A percentile compares a stretch with the other conserved stretches of the same genome.
Evolutionary conservation across 805 yeast species (phyloP).

Genomic region (Metschnikowia lachancei): DNA sequence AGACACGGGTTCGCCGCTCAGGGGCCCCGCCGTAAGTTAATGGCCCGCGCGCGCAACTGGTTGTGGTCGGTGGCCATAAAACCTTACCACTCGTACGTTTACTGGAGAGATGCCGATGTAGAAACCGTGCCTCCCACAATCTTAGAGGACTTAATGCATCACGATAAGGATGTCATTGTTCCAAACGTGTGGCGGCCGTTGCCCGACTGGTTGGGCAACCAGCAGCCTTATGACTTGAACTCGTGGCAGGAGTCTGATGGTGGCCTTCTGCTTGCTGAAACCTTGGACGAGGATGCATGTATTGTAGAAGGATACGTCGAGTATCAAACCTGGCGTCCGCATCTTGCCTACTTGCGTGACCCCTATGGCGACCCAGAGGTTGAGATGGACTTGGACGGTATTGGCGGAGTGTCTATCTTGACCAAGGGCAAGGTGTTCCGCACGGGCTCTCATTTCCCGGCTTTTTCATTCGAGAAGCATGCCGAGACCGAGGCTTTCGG

Average conservation of each 20-base stretch:
- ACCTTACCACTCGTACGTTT: conserved; percentile 93
- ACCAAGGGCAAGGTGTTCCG: conserved; percentile 85
- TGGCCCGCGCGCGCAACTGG: conserved; percentile 98
- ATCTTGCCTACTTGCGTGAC: conserved; percentile 89
- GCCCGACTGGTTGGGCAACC: conserved; percentile 82
- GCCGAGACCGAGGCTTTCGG: conserved; percentile 99
- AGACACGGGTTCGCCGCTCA: conserved; percentile 96
- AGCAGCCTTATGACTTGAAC: conserved; percentile 81
- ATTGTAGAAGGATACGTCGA: conserved; percentile 97
- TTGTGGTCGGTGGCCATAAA: conserved; percentile 77
- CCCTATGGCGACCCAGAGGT: conserved; percentile 94
- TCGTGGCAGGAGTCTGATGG: conserved; percentile 87
- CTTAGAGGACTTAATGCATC: conserved; percentile 89
- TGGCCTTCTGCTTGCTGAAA: conserved; percentile 71
- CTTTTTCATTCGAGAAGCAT: conserved; percentile 91
- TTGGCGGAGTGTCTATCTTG: conserved; percentile 94
- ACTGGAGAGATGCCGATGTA: conserved; percentile 98
- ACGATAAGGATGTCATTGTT: conserved; percentile 85
- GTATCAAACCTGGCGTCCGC: conserved; percentile 98
- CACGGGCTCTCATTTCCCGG: conserved; percentile 92
- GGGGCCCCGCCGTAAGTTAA: conserved; percentile 89
- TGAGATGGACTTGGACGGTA: conserved; percentile 91
- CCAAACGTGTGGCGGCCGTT: conserved; percentile 93
- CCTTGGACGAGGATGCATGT: conserved; percentile 87
- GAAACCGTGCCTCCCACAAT: conserved; percentile 83